Evolutionary conservation across 345 rosid genomes (phyloP).

Genomic region (Salix caprea): DNA sequence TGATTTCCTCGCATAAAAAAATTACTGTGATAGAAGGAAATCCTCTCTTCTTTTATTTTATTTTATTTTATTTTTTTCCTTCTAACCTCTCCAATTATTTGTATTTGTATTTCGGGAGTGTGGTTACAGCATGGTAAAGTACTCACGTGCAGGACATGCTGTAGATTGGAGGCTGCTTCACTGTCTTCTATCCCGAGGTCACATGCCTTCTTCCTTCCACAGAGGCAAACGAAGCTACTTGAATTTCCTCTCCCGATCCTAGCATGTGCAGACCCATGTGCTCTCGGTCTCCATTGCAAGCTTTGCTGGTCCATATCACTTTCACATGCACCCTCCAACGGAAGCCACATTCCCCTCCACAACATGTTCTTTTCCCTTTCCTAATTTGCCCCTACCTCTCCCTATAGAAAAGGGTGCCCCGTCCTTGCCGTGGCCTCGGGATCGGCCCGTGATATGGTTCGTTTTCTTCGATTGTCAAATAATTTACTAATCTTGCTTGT

Average conservation of each 20-base stretch:
- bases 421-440: neutral
- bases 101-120: too few species aligned
- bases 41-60: too few species aligned
- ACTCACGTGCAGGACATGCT: conserved; percentile 43
- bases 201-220: conserved; percentile 7
- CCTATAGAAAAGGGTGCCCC: too few species aligned
- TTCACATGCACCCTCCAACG: conserved; percentile 57
- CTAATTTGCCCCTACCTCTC: neutral
- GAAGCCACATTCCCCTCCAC: conserved; percentile 27
- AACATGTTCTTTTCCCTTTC: conserved; percentile 2
- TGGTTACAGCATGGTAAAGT: neutral
- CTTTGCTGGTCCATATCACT: conserved; percentile 57
- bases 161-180: conserved; percentile 44
- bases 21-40: too few species aligned
- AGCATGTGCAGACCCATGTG: conserved; percentile 15
- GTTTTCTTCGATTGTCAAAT: neutral
- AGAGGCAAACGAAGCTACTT: neutral
- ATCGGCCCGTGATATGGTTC: neutral
- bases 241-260: neutral
- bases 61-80: too few species aligned
- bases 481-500: neutral
- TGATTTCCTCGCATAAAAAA: too few species aligned
- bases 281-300: conserved; percentile 6
- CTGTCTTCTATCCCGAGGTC: conserved; percentile 40
- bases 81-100: neutral